Conservation (phyloP, 2,329 filamentous ascomycete genomes). For the Pyrenochaeta sp. region DNA sequence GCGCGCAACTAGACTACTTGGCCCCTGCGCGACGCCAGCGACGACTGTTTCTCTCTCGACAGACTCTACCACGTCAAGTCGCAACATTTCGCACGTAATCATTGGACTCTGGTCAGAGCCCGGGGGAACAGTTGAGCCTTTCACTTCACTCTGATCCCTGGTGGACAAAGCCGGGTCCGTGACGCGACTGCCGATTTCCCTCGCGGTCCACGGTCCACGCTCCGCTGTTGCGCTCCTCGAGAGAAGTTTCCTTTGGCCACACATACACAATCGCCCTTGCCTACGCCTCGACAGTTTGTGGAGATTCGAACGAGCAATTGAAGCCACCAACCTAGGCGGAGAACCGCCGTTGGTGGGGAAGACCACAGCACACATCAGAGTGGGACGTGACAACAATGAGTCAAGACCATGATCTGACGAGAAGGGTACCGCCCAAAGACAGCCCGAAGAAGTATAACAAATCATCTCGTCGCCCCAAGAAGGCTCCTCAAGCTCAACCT, state of each 20-base stretch:
- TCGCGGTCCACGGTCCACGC: no score
- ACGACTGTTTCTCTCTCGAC: constrained; percentile 18
- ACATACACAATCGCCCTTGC: constrained; percentile 33
- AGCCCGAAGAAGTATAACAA: constrained; percentile 54
- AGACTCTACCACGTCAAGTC: constrained; percentile 16
- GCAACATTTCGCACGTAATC: no score
- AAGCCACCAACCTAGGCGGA: constrained; percentile 14
- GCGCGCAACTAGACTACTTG: constrained; percentile 17
- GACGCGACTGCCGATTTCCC: no score
- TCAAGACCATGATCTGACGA: constrained; percentile 46
- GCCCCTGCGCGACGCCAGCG: constrained; percentile 12
- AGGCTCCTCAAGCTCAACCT: constrained; percentile 56
- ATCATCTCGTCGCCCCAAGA: constrained; percentile 52
- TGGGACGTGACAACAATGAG: constrained; percentile 18
- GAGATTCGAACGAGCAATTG: constrained; percentile 17
- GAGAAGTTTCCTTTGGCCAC: no score
- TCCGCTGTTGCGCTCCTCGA: no score
- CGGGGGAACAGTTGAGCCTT: no score
- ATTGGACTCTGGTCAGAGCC: no score
- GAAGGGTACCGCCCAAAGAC: constrained; percentile 54
- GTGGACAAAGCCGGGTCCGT: no score
- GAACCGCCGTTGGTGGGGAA: constrained; percentile 22
- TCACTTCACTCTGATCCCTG: no score
- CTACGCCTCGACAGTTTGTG: no score
- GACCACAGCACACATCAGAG: constrained; percentile 12